These are phyloP conservation scores for Isatis lusitanica DNA, from an alignment of 441 rosid genomes.

Conservation along the genomic window DNA sequence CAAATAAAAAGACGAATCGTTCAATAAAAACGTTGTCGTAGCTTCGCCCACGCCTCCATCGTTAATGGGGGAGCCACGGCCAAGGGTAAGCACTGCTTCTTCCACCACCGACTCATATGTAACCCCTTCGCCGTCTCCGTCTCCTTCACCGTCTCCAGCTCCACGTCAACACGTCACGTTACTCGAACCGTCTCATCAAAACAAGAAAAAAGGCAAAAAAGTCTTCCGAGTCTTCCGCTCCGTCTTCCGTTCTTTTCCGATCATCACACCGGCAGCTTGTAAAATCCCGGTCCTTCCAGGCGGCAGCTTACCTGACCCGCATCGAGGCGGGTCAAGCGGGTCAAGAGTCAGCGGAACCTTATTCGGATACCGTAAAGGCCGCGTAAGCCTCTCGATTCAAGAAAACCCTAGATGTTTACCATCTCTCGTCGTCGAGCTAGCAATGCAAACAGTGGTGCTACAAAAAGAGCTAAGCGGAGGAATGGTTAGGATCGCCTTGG, in stretches of 20 bases:
- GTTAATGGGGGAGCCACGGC: slow-evolving; percentile 56
- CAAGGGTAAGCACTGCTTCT: slow-evolving; percentile 39
- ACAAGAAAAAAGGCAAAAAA: slow-evolving; percentile 51
- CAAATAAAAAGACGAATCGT: slow-evolving; percentile 3
- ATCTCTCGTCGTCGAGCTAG: slow-evolving; percentile 36
- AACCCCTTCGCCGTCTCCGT: slow-evolving; percentile 12
- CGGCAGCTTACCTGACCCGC: slow-evolving; percentile 45
- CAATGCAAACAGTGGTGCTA: slow-evolving; percentile 38
- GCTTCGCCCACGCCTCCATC: slow-evolving; percentile 32
- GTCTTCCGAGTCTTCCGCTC: slow-evolving; percentile 71
- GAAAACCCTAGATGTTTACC: slow-evolving; percentile 41
- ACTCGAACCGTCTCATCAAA: slow-evolving; percentile 63
- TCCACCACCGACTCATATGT: slow-evolving; percentile 35
- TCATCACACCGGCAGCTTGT: slow-evolving; percentile 68
- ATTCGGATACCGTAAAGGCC: slow-evolving; percentile 42
- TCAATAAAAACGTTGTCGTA: slow-evolving; percentile 9
- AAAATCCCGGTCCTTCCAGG: slow-evolving; percentile 50
- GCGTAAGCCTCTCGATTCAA: slow-evolving; percentile 42
- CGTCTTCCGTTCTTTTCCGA: slow-evolving; percentile 75
- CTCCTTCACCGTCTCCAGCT: slow-evolving; percentile 32
- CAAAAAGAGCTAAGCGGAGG: slow-evolving; percentile 51
- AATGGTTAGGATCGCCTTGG: slow-evolving; percentile 80
- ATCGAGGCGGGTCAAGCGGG: slow-evolving; percentile 29
- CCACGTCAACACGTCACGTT: slow-evolving; percentile 47
- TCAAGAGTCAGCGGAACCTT: slow-evolving; percentile 38